Base-by-base conservation (phyloP, 2,329 filamentous ascomycete genomes). In the Neobulgaria alba region DNA sequence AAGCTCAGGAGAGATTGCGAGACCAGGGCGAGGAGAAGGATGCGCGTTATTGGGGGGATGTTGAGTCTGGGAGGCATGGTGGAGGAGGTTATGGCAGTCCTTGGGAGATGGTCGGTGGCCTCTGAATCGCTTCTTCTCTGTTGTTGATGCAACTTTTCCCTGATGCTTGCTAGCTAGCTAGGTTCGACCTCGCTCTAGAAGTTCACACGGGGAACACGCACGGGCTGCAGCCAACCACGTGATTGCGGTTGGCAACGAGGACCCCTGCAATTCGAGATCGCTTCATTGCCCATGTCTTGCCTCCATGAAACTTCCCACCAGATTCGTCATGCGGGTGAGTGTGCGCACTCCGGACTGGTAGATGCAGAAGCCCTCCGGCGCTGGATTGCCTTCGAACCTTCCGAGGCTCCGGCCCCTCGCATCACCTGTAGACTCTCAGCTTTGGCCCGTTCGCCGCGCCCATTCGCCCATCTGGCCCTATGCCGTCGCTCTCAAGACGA, bases 21-120 rank as follows among this genome's bases (percentile, higher is more conserved):
- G 49, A 88, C 63, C 43, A 95, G 74, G 45, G 73, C 72, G 58
- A 84, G 75, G 55, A 98, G 80, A 41, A 90, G 72, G 54, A 77
- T 78, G 49, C 92, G 82, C 35, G 92, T 96, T 53, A 95, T 77
- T 20, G 92, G 90, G 45, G 92, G 92, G 49, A 96, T 82, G 59
- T 93, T 95, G 66, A 95, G 74, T 69, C 90, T 82, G 39, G 81
- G 73, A 56, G 85, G 75, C 87, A 94, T 83, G 60, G 57, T 64
- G 63, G 54, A 16, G 37, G 23, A 12, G 12, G 23, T 26, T n/a
- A n/a, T n/a, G n/a, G n/a, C n/a, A 30, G 15, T 18, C 3, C 33
- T 29, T 8, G 20, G 16, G 23, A 26, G 23, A 12, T 26, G 23
- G 23, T 7, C 23, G 23, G 23, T n/a, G n/a, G 12, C 23, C 12